A percentile compares a stretch with the other conserved stretches of the same genome.
Conservation (phyloP, 805 yeast genomes). For the Candida dendrica region DNA sequence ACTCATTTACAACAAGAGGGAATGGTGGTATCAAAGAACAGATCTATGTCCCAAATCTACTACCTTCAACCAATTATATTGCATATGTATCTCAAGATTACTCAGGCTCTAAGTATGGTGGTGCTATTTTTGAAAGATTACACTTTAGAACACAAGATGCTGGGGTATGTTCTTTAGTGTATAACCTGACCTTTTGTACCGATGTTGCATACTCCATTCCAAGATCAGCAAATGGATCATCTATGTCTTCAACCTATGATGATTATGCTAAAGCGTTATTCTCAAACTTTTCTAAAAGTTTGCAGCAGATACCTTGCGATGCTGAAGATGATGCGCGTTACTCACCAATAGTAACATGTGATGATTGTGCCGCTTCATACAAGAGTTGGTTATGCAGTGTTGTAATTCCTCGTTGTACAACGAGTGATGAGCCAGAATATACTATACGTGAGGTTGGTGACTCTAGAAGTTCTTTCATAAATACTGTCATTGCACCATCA, state of each 20-base stretch:
- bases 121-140: conserved; percentile 51
- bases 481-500: conserved; percentile 46
- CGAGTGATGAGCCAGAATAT: conserved; percentile 37
- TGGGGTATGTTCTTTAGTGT: conserved; percentile 65
- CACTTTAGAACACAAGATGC: conserved; percentile 47
- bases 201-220: conserved; percentile 89
- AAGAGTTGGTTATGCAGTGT: conserved; percentile 87
- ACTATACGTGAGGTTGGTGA: conserved; percentile 35
- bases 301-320: conserved; percentile 74
- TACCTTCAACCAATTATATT: conserved; percentile 51
- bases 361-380: conserved; percentile 64
- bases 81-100: conserved; percentile 56
- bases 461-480: conserved; percentile 58
- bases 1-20: conserved; percentile 26
- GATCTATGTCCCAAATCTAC: conserved; percentile 54
- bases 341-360: conserved; percentile 71
- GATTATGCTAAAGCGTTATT: conserved; percentile 47
- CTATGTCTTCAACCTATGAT: conserved; percentile 51
- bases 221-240: conserved; percentile 26
- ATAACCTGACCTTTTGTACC: conserved; percentile 67
- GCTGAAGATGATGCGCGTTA: conserved; percentile 55
- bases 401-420: conserved; percentile 79
- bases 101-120: conserved; percentile 41
- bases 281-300: conserved; percentile 63
- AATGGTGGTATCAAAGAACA: conserved; percentile 49